Evolutionary conservation across 768 basidiomycete species (phyloP), one percentile per base, ranked within the genome.

Genomic region (Panus rudis): DNA sequence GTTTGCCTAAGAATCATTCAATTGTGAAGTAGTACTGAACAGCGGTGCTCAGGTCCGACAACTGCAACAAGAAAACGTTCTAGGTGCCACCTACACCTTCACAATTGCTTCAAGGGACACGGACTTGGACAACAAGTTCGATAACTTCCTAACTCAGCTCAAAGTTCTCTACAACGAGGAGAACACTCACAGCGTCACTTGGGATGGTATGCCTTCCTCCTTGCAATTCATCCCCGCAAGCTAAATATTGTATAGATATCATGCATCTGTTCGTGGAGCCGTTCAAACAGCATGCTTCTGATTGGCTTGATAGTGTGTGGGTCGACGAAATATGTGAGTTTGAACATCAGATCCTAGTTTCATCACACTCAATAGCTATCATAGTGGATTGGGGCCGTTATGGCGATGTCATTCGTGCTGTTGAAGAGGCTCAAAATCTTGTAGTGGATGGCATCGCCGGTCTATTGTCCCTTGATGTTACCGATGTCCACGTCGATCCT

Each of bases 131-230:
- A 59, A 50, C 42, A 79, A 76, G 55, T 68, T 88, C 33, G 56
- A 58, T 17, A 60, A 65, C 51, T 67, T 5, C 45, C 86, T 26
- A 54, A 57, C n/a, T n/a, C n/a, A n/a, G n/a, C 55, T 86, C 24
- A 84, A 88, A 54, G 54, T 72, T n/a, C n/a, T n/a, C n/a, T n/a
- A n/a, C 2, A 67, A 73, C 25, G 84, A 84, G 24, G 73, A 66
- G 42, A 67, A 79, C 2, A 76, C 80, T 19, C 67, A 69, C 45
- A 55, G 58, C 4, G 45, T 73, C 22, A 68, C 66, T 13, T 59
- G 76, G 40, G 65, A 67, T 58, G 73, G 80, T 82, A 50, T 5
- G 64, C 16, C n/a, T 45, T 3, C 12, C 22, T 39, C 24, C 19
- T 26, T 45, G 30, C 3, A 28, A 25, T 12, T 17, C 19, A 5